Evolutionary conservation across 2,329 filamentous ascomycete species (phyloP).

Genomic region (Venturia nashicola): DNA sequence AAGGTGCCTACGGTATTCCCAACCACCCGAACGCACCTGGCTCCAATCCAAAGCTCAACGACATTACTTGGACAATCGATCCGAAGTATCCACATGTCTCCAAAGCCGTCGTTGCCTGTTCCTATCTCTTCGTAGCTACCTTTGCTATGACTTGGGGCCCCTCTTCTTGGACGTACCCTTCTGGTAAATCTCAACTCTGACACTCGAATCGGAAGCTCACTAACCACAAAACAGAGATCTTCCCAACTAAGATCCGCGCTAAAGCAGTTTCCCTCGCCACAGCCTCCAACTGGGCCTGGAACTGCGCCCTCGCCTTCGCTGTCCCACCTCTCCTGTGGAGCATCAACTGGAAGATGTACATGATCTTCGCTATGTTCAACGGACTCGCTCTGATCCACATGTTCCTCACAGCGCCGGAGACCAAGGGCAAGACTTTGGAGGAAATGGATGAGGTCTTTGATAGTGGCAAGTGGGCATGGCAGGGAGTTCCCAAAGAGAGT

Average conservation of each 20-base stretch:
- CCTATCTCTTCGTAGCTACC: slow-evolving; percentile 31
- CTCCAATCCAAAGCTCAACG: slow-evolving; percentile 24
- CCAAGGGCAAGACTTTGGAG: slow-evolving; percentile 28
- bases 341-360: slow-evolving; percentile 32
- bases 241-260: slow-evolving; percentile 27
- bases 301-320: slow-evolving; percentile 28
- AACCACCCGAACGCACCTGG: slow-evolving; percentile 30
- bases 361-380: slow-evolving; percentile 28
- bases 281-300: slow-evolving; percentile 27
- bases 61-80: slow-evolving; percentile 46
- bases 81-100: slow-evolving; percentile 39
- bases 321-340: slow-evolving; percentile 27
- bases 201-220: slow-evolving; percentile 23
- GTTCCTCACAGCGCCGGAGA: slow-evolving; percentile 28
- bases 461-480: slow-evolving; percentile 23
- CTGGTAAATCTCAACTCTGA: slow-evolving; percentile 12
- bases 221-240: slow-evolving; percentile 20
- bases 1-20: slow-evolving; percentile 43
- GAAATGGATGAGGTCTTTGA: slow-evolving; percentile 30
- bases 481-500: slow-evolving; percentile 15
- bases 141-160: slow-evolving; percentile 29
- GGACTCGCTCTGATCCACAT: slow-evolving; percentile 25
- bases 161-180: slow-evolving; percentile 8
- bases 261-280: slow-evolving; percentile 28
- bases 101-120: slow-evolving; percentile 38